Conservation (phyloP, 2,329 filamentous ascomycete genomes). For the Claviceps humidiphila region DNA sequence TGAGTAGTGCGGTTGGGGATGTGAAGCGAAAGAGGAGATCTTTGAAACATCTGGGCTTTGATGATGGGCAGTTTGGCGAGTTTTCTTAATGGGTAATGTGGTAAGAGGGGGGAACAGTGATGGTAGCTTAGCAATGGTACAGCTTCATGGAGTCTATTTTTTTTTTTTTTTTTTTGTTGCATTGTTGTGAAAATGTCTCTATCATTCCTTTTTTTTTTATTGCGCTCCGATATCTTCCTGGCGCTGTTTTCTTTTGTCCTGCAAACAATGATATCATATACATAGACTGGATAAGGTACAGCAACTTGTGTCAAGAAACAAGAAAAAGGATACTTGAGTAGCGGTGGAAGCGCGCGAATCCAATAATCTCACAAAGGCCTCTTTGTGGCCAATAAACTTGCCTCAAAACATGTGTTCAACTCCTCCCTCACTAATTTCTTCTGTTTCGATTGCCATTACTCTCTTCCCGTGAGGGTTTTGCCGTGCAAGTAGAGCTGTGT, state of each 20-base stretch:
- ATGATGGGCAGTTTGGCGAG: constrained; percentile 80
- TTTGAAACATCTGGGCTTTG: constrained; percentile 60
- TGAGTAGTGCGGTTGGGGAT: constrained; percentile 37
- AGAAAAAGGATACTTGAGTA: neutral
- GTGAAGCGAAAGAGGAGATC: constrained; percentile 47
- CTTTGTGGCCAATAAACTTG: neutral
- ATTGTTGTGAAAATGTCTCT: neutral
- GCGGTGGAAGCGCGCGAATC: neutral
- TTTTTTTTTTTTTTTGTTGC: neutral
- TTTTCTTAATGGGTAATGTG: constrained; percentile 39
- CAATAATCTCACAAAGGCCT: neutral
- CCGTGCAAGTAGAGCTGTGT: no score
- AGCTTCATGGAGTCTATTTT: neutral
- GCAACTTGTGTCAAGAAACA: neutral
- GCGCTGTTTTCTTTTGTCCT: neutral
- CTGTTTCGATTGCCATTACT: no score
- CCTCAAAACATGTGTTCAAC: no score
- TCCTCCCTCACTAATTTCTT: no score
- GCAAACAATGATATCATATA: neutral
- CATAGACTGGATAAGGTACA: neutral
- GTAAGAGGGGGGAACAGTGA: no score
- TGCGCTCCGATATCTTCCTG: neutral
- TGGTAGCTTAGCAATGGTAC: no score
- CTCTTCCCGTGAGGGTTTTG: no score
- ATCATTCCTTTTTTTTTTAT: neutral